Conservation (phyloP, 495 filamentous ascomycete genomes). For the Annulohypoxylon maeteangense region DNA sequence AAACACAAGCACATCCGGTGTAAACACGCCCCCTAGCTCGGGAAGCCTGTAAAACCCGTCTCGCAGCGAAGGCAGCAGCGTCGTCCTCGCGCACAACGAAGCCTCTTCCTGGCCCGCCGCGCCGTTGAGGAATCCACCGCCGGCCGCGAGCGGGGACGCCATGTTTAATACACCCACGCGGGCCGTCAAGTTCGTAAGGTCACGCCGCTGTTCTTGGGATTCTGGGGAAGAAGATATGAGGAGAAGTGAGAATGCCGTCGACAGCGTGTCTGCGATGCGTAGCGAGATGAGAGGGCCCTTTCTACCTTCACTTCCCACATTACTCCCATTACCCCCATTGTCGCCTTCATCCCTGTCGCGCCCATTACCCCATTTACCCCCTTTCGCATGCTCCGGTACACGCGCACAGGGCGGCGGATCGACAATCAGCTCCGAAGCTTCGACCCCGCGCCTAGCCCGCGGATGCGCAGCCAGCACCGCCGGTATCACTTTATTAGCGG, state of each 20-base stretch:
- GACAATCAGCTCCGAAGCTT: slow-evolving; percentile 59
- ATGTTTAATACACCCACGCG: slow-evolving; percentile 68
- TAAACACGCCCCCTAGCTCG: slow-evolving; percentile 65
- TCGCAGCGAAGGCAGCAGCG: slow-evolving; percentile 66
- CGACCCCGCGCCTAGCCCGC: slow-evolving; percentile 61
- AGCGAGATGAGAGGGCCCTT: slow-evolving; percentile 51
- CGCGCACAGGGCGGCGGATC: slow-evolving; percentile 43
- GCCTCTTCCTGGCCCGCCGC: slow-evolving; percentile 70
- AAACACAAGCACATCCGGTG: slow-evolving; percentile 58
- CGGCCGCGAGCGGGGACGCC: slow-evolving; percentile 64
- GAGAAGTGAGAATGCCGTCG: slow-evolving; percentile 54
- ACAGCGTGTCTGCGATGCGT: slow-evolving; percentile 57
- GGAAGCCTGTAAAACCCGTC: slow-evolving; percentile 66
- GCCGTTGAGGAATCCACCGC: slow-evolving; percentile 69
- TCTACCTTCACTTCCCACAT: not conserved
- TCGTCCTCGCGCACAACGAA: slow-evolving; percentile 71
- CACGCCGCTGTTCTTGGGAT: slow-evolving; percentile 38
- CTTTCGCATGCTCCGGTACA: not conserved
- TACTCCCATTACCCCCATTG: not conserved
- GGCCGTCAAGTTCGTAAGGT: slow-evolving; percentile 35
- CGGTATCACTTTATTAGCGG: slow-evolving; percentile 63
- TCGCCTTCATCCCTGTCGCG: not conserved
- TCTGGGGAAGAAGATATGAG: slow-evolving; percentile 22
- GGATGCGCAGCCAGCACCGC: slow-evolving; percentile 58
- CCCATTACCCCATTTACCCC: not conserved